Percentiles rank a stretch among this genome's conserved stretches.
Evolutionary conservation across 2,329 filamentous ascomycete species (phyloP).

Genomic region (Fusarium lateritium): DNA sequence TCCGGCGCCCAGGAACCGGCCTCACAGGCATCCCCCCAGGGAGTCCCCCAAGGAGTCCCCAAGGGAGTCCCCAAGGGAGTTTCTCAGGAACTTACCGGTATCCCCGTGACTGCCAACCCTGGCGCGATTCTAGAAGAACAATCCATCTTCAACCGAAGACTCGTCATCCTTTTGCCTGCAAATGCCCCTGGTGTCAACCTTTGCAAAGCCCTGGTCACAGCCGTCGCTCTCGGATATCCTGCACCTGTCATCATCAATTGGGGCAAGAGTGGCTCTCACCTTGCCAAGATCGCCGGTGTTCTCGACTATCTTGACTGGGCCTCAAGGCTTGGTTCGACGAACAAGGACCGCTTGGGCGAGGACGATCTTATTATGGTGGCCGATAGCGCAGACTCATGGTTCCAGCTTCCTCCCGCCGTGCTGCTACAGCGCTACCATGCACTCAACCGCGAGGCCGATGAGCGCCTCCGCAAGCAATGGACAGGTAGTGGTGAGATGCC

Average conservation of each 20-base stretch:
- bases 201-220: constrained; percentile 49
- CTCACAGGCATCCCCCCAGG: too few relatives aligned
- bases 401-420: constrained; percentile 50
- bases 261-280: constrained; percentile 44
- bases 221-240: constrained; percentile 49
- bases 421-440: constrained; percentile 49
- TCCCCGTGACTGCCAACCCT: constrained; percentile 15
- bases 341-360: constrained; percentile 32
- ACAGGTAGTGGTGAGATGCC: constrained; percentile 19
- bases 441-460: constrained; percentile 35
- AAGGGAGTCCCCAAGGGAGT: too few relatives aligned
- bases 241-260: constrained; percentile 51
- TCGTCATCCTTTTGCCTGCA: constrained; percentile 41
- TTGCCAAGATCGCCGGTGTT: constrained; percentile 49
- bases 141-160: constrained; percentile 26
- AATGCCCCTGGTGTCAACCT: constrained; percentile 43
- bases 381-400: constrained; percentile 51
- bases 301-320: constrained; percentile 48
- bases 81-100: neutral
- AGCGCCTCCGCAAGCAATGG: constrained; percentile 33
- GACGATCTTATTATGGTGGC: constrained; percentile 50
- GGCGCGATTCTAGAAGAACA: neutral
- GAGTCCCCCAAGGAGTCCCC: too few relatives aligned
- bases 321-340: neutral
- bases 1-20: neutral